Evolutionary conservation across 139 green algal genomes (phyloP), one percentile per base, ranked within the genome.

Genomic region (Raphidocelis subcapitata): DNA sequence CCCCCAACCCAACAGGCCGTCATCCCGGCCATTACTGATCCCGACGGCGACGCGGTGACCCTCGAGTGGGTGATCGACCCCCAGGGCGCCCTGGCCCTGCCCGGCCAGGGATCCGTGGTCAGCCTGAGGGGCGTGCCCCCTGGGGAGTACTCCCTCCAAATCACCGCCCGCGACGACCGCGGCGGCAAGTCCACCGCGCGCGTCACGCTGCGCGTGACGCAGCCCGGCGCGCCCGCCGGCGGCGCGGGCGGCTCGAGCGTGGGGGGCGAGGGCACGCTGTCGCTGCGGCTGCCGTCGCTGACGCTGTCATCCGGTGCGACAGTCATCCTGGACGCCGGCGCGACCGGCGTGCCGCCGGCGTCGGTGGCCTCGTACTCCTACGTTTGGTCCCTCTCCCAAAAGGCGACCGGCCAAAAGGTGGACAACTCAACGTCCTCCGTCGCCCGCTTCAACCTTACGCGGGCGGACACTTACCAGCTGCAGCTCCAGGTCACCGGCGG

Each of bases 261-360:
- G 32, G 59, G 41, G 2, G 21, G 41, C 20, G 33, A n/a, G 44
- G 18, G 68, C 1, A 23, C 44, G 2, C 24, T 76, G 15, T 44
- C 60, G 12, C 35, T 70, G 61, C 70, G 70, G 32, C 70, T 77
- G 61, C 70, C 70, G 47, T 77, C 70, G 10, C 62, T 77, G 2
- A 77, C 70, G n/a, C 33, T 77, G 15, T 31, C 21, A 20, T 12
- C 8, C 8, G 41, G 41, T 8, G 8, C 41, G 8, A 49, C 41
- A 8, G 41, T 49, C 41, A 49, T 49, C 41, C 41, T 49, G 8
- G 41, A 49, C 41, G 41, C 41, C 8, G 41, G 41, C 41, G 41
- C 41, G 41, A 49, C 41, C 8, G 41, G 41, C 41, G 12, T 49
- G 8, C 41, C 41, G 41, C 41, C 41, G 41, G 41, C 41, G 8